Conservation (phyloP, 441 rosid genomes). For the Adansonia rubrostipa region DNA sequence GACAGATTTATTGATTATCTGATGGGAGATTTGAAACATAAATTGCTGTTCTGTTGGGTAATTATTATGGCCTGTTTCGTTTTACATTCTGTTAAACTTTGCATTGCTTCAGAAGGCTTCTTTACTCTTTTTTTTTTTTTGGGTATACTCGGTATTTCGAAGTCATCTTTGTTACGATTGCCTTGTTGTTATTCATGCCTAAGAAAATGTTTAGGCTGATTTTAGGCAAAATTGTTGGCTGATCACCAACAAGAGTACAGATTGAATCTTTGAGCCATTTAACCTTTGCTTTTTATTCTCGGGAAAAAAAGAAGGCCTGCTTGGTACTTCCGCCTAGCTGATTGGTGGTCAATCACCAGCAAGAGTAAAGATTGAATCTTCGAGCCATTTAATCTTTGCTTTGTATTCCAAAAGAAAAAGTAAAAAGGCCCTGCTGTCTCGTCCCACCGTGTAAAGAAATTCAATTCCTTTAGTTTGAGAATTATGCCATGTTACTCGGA, state of each 20-base stretch:
- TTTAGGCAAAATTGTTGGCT: not conserved
- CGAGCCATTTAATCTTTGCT: not conserved
- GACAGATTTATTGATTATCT: conserved; percentile 57
- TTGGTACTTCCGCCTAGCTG: not conserved
- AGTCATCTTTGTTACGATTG: not conserved
- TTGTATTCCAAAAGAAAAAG: not conserved
- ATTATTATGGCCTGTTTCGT: conserved; percentile 11
- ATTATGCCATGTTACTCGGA: too few relatives aligned
- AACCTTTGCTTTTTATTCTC: conserved; percentile 2
- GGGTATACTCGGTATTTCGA: not conserved
- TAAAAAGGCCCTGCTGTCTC: not conserved
- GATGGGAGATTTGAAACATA: conserved; percentile 72
- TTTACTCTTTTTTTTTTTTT: not conserved
- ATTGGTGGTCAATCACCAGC: not conserved
- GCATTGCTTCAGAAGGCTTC: not conserved
- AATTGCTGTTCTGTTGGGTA: conserved; percentile 90
- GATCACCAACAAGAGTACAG: not conserved
- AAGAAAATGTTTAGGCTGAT: not conserved
- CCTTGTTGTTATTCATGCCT: not conserved
- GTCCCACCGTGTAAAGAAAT: not conserved
- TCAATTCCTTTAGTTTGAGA: too few relatives aligned
- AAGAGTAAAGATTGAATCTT: not conserved
- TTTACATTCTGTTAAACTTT: conserved; percentile 10
- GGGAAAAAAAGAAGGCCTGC: not conserved
- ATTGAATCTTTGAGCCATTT: not conserved